These are phyloP conservation scores for Ophiocordyceps australis DNA, from an alignment of 2,329 filamentous ascomycete species.

Conservation along the genomic window DNA sequence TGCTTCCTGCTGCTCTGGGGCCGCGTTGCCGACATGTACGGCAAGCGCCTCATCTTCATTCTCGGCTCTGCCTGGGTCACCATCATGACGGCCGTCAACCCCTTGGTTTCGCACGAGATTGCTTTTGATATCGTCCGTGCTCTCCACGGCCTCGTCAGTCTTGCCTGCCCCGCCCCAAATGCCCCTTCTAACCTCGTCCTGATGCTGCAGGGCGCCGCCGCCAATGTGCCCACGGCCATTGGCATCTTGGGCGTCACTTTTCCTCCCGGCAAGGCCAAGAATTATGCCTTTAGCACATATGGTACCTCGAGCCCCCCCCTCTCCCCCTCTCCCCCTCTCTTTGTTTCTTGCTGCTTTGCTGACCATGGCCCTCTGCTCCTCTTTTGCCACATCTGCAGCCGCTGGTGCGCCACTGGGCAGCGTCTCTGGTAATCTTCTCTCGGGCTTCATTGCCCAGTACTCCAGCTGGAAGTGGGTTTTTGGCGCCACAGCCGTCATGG, in stretches of 20 bases:
- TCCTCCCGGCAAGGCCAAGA: conserved; percentile 48
- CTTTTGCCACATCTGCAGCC: conserved; percentile 40
- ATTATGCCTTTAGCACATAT: conserved; percentile 50
- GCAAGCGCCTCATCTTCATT: conserved; percentile 47
- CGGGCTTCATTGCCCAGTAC: conserved; percentile 45
- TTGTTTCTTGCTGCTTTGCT: neutral
- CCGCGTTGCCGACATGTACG: conserved; percentile 47
- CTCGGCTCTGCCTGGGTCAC: conserved; percentile 46
- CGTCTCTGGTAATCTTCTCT: conserved; percentile 45
- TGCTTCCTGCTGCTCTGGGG: conserved; percentile 53
- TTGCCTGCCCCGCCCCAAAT: neutral
- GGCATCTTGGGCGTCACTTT: conserved; percentile 53
- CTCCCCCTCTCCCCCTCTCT: neutral
- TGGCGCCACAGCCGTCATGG: conserved; percentile 43
- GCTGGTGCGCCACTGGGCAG: conserved; percentile 47
- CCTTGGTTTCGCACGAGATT: conserved; percentile 49
- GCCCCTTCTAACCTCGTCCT: neutral
- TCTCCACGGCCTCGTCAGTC: conserved; percentile 38
- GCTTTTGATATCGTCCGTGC: conserved; percentile 49
- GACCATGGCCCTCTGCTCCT: conserved; percentile 20
- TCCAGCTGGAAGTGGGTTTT: conserved; percentile 50
- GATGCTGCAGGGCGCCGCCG: conserved; percentile 34
- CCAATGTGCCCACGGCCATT: conserved; percentile 53
- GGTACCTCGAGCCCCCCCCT: too few relatives aligned
- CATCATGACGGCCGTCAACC: conserved; percentile 36